A percentile compares a stretch with the other conserved stretches of the same genome.
phyloP scores from a whole-genome alignment of 164 flowering plant species.

The Chimonanthus salicifolius region DNA sequence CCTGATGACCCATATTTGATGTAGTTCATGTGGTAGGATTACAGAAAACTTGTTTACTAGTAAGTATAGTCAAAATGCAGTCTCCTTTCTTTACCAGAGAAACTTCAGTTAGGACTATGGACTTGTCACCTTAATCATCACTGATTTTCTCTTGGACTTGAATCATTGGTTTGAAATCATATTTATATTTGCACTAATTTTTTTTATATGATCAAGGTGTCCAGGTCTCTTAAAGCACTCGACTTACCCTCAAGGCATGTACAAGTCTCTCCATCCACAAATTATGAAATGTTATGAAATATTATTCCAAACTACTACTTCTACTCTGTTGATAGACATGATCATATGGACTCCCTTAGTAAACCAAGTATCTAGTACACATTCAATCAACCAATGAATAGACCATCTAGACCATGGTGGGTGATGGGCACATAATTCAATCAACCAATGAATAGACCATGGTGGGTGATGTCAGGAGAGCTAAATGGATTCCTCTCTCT shows the following conservation, averaged over 20 bases:
- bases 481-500: background rate
- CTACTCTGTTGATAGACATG: background rate
- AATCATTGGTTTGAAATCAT: background rate
- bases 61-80: background rate
- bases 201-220: too few relatives aligned
- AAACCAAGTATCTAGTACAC: background rate
- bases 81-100: background rate
- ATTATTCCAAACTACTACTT: too few relatives aligned
- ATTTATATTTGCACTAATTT: background rate
- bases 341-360: background rate
- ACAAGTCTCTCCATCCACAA: too few relatives aligned
- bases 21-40: too few relatives aligned
- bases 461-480: background rate
- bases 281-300: too few relatives aligned
- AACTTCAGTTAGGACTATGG: background rate
- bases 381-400: background rate
- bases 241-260: too few relatives aligned
- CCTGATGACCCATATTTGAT: too few relatives aligned
- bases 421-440: background rate
- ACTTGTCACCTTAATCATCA: background rate
- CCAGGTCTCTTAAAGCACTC: too few relatives aligned
- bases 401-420: background rate
- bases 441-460: background rate
- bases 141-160: background rate
- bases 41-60: too few relatives aligned